Conservation (phyloP, 495 filamentous ascomycete genomes). For the Physcia stellaris region DNA sequence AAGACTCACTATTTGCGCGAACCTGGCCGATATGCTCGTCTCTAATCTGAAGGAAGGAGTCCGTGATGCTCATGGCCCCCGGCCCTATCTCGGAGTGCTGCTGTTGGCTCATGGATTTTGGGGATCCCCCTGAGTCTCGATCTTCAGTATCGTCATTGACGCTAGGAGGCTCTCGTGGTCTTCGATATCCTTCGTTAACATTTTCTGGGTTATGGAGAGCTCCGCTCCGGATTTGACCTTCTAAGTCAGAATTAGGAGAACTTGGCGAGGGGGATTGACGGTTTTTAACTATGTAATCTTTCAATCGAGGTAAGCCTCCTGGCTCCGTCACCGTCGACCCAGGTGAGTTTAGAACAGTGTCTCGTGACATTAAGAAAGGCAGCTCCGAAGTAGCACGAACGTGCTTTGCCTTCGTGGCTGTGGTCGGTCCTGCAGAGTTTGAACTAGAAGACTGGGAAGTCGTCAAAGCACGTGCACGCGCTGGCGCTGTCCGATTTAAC, state of each 20-base stretch:
- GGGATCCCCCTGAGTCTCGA: background rate
- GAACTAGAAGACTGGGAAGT: background rate
- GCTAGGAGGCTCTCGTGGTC: background rate
- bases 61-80: background rate
- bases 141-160: background rate
- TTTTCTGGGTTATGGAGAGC: background rate
- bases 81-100: too few relatives aligned
- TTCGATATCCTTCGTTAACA: background rate
- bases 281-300: too few relatives aligned
- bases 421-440: background rate
- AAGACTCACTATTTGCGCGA: background rate
- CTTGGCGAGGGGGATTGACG: too few relatives aligned
- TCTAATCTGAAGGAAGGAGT: background rate
- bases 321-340: too few relatives aligned
- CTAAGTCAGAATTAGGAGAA: background rate
- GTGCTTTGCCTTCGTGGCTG: slow-evolving; percentile 6
- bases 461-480: slow-evolving; percentile 3
- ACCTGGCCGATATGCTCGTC: slow-evolving; percentile 2
- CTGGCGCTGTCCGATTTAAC: background rate
- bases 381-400: slow-evolving; percentile 10
- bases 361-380: background rate
- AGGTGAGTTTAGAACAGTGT: too few relatives aligned
- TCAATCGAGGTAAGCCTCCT: too few relatives aligned
- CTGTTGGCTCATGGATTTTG: background rate
- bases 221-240: background rate